Evolutionary conservation across 257 asterid genomes (phyloP), one percentile per base, ranked within the genome.

Genomic region (Knoxia roxburghii): DNA sequence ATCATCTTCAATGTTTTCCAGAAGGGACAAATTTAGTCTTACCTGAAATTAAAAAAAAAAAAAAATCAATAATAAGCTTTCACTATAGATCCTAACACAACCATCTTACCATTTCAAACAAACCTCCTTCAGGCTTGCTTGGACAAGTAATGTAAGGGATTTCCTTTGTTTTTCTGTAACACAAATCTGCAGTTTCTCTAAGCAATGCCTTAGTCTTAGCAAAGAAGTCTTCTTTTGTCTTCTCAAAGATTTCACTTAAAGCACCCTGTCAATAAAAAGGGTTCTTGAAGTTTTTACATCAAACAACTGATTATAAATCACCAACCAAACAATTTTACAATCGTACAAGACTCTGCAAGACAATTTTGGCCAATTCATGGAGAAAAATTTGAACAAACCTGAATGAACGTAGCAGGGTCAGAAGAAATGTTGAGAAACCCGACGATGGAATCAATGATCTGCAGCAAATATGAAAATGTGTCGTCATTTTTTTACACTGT

Each of bases 111-210:
- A 92, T 86, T 39, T 73, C 84, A 68, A 83, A 87, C 98, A 92
- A 83, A 52, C 93, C 86, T 71, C 97, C 98, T 78, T 89, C 79
- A 1, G 98, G 98, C 79, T 86, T 92, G 87, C 81, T 76, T 7
- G 91, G 97, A 70, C 96, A 89, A 58, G 84, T 79, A 68, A 89
- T 46, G 85, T 85, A 78, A 29, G 86, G 88, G 68, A 89, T 89
- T 73, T 89, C 91, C 70, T 83, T 68, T 39, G 70, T 57, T 73
- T 66, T 77, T 11, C 79, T 75, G 59, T 78, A 87, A 73, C 85
- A 78, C 26, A 71, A 63, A 7, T 79, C 82, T 37, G 95, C 92
- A 55, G 76, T 69, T 78, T 85, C 86, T 77, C 68, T 68, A 3
- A 92, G 87, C 23, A 70, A 64, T 46, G 70, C 72, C 17, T 82